Evolutionary conservation across 306 rosid genomes (phyloP).

Genomic region (Vigna nakashimae): DNA sequence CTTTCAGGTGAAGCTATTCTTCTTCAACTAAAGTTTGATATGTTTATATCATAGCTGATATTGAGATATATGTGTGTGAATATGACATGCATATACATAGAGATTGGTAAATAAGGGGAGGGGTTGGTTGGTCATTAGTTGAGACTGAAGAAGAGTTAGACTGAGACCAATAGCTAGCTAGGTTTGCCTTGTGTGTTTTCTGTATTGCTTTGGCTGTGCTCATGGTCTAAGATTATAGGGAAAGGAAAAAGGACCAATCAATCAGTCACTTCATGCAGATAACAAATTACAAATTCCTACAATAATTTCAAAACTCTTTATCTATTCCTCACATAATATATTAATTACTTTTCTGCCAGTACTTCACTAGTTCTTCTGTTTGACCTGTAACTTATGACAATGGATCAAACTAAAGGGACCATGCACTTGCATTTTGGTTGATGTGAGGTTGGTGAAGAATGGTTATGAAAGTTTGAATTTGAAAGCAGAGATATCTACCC

Average conservation of each 20-base stretch:
- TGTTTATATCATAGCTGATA: neutral
- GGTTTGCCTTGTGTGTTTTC: neutral
- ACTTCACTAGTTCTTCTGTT: neutral
- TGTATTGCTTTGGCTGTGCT: constrained; percentile 5
- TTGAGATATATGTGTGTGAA: neutral
- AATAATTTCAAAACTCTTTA: constrained; percentile 4
- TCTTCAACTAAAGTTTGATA: neutral
- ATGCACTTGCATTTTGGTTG: constrained; percentile 12
- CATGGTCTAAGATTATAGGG: constrained; percentile 28
- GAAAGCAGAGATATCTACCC: constrained; percentile 1
- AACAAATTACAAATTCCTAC: constrained; percentile 4
- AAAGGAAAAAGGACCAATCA: constrained; percentile 41
- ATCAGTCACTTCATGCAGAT: constrained; percentile 42
- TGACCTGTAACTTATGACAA: neutral
- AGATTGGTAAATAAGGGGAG: neutral
- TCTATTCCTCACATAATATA: neutral
- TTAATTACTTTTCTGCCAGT: neutral
- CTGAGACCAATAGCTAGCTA: neutral
- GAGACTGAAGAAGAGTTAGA: neutral
- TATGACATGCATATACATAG: constrained; percentile 9
- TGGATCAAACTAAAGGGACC: neutral
- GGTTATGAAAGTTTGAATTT: constrained; percentile 49
- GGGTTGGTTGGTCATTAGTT: constrained; percentile 24
- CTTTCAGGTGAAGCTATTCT: constrained; percentile 35
- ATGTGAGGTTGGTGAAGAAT: constrained; percentile 45